These are phyloP conservation scores for Sordariomycetes sp. DNA, from an alignment of 2,329 filamentous ascomycete genomes.

Conservation along the genomic window DNA sequence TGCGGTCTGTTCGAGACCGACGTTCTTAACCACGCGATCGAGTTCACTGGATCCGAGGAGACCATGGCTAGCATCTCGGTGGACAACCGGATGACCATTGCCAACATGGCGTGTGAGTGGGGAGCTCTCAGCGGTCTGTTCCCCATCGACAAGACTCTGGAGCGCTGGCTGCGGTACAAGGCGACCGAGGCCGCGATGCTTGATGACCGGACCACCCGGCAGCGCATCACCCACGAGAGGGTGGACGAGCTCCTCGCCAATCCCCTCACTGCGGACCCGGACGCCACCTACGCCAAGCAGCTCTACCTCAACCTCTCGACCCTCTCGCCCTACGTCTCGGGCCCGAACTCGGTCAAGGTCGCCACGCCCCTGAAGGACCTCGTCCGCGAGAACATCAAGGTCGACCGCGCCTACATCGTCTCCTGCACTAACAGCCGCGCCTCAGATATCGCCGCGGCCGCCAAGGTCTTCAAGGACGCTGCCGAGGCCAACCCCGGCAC, in stretches of 20 bases:
- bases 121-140: conserved; percentile 53
- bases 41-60: conserved; percentile 71
- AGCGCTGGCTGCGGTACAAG: conserved; percentile 63
- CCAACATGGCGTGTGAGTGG: conserved; percentile 78
- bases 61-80: conserved; percentile 62
- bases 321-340: conserved; percentile 70
- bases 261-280: conserved; percentile 56
- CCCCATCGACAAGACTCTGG: conserved; percentile 62
- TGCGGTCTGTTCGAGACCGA: conserved; percentile 79
- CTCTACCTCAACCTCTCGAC: conserved; percentile 74
- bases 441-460: conserved; percentile 71
- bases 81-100: conserved; percentile 60
- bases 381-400: conserved; percentile 56
- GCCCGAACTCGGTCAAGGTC: conserved; percentile 85
- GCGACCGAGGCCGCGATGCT: conserved; percentile 55
- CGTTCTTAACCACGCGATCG: conserved; percentile 81
- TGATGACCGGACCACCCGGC: neutral
- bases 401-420: conserved; percentile 73
- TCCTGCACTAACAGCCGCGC: conserved; percentile 80
- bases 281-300: conserved; percentile 70
- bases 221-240: conserved; percentile 57
- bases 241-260: conserved; percentile 62
- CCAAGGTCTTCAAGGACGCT: conserved; percentile 72
- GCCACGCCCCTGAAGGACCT: conserved; percentile 66
- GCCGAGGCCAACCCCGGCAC: conserved; percentile 39